Conservation (phyloP, 1,284 basidiomycete genomes). For the Pholiota adiposa region DNA sequence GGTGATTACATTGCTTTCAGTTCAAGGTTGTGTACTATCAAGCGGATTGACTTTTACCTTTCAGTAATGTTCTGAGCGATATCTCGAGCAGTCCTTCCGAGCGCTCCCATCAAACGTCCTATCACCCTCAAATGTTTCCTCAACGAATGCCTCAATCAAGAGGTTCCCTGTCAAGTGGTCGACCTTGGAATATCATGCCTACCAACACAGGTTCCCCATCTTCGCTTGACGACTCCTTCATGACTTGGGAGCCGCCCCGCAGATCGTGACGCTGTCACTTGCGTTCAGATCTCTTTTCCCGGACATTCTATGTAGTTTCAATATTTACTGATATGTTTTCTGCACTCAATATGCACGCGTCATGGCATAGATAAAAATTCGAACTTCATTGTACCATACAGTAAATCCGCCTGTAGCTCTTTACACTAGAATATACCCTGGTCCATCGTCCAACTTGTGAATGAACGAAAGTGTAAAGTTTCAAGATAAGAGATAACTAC, state of each 20-base stretch:
- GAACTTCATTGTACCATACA: no score
- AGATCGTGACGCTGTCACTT: background rate
- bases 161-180: constrained; percentile 27
- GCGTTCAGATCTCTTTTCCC: background rate
- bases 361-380: no score
- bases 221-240: constrained; percentile 40
- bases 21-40: background rate
- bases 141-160: constrained; percentile 24
- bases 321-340: background rate
- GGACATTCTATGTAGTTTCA: background rate
- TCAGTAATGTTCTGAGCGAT: constrained; percentile 37
- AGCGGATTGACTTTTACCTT: constrained; percentile 5
- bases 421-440: background rate
- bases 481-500: background rate
- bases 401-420: background rate
- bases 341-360: no score
- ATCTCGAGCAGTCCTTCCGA: constrained; percentile 33
- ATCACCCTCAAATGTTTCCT: constrained; percentile 26
- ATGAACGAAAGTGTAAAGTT: no score
- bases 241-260: constrained; percentile 40
- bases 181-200: constrained; percentile 35
- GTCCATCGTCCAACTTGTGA: no score
- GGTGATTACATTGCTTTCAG: constrained; percentile 42
- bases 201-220: constrained; percentile 28
- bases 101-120: constrained; percentile 19